A percentile compares a stretch with the other conserved stretches of the same genome.
phyloP scores from a whole-genome alignment of 495 filamentous ascomycete species.

The Cladorrhinum samala region DNA sequence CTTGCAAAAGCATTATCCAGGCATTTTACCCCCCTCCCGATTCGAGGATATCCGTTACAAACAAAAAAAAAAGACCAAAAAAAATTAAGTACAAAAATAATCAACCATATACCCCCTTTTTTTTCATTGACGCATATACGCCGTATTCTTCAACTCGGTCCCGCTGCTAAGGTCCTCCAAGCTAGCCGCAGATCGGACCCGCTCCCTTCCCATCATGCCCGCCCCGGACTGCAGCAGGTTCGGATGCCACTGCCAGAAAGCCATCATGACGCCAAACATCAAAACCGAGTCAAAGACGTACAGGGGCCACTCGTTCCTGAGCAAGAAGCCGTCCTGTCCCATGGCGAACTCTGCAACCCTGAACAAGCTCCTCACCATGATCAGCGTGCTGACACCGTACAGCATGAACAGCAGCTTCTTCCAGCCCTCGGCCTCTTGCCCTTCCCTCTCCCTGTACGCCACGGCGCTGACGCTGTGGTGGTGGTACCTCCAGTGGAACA shows the following conservation, averaged over 20 bases:
- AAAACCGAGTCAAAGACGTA: neutral
- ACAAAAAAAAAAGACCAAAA: too few relatives aligned
- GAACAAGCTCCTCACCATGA: neutral
- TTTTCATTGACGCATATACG: neutral
- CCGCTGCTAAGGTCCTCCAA: neutral
- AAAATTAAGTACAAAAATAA: neutral
- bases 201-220: neutral
- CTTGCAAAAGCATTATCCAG: too few relatives aligned
- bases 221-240: neutral
- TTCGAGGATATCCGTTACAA: too few relatives aligned
- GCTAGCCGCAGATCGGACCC: neutral
- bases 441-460: neutral
- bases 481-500: constrained; percentile 24
- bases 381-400: neutral
- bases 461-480: neutral
- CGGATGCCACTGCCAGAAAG: neutral
- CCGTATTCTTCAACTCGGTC: neutral
- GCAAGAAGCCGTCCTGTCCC: neutral
- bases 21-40: too few relatives aligned
- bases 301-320: neutral
- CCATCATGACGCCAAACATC: neutral
- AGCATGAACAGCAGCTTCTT: neutral
- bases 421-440: neutral
- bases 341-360: neutral
- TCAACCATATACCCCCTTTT: neutral